Conservation (phyloP, 345 rosid species). For the Angophora floribunda region DNA sequence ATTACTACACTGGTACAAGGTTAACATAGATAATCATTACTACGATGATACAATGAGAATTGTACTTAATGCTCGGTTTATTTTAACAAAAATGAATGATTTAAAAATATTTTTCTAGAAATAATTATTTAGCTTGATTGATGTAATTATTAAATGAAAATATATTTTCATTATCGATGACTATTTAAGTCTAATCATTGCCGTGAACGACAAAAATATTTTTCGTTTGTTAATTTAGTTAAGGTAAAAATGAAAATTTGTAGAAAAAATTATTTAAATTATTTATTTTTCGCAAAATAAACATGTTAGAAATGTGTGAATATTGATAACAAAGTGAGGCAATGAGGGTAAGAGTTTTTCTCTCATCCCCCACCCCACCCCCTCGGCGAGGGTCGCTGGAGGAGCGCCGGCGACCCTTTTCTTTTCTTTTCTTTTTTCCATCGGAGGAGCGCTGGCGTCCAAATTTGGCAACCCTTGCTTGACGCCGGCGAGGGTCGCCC, state of each 20-base stretch:
- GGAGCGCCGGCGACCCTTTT: too few species aligned
- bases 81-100: accelerated
- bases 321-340: not conserved
- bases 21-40: not conserved
- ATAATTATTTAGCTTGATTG: too few species aligned
- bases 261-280: not conserved
- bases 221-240: accelerated
- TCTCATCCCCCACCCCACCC: too few species aligned
- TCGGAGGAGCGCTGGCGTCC: too few species aligned
- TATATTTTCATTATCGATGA: not conserved
- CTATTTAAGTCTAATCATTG: too few species aligned
- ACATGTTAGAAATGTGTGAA: accelerated
- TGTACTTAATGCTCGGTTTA: not conserved
- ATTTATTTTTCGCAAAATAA: accelerated
- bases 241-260: accelerated
- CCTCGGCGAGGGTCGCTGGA: too few species aligned
- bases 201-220: accelerated
- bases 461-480: too few species aligned
- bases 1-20: accelerated
- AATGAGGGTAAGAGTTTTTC: too few species aligned
- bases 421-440: too few species aligned
- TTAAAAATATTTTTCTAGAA: too few species aligned
- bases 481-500: too few species aligned
- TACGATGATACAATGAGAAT: not conserved
- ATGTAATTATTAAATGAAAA: too few species aligned